Evolutionary conservation across 163 green algal species (phyloP).

Genomic region (Prototheca stagnorum): DNA sequence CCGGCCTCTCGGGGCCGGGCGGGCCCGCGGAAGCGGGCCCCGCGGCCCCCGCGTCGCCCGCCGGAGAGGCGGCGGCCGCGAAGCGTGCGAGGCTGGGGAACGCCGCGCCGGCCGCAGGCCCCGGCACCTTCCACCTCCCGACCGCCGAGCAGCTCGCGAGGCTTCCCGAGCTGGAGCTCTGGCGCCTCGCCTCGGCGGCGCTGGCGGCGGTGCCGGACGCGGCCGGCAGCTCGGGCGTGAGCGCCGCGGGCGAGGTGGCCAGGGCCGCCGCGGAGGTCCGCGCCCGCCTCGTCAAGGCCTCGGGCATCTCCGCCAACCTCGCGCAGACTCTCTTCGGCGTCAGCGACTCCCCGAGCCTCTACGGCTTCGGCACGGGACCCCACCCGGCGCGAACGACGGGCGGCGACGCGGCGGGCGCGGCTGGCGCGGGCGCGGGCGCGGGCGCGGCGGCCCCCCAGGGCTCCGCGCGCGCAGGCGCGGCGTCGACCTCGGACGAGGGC

Average conservation of each 20-base stretch:
- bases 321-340: neutral
- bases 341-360: too few relatives aligned
- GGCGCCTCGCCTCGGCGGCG: constrained; percentile 3
- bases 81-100: neutral
- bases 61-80: too few relatives aligned
- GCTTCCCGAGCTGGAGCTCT: constrained; percentile 8
- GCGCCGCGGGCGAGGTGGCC: neutral
- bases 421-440: too few relatives aligned
- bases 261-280: neutral
- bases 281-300: neutral
- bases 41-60: too few relatives aligned
- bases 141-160: constrained; percentile 1
- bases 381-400: too few relatives aligned
- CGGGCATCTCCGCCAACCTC: neutral
- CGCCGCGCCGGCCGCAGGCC: neutral
- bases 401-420: too few relatives aligned
- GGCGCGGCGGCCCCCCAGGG: too few relatives aligned
- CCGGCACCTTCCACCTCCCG: constrained; percentile 2
- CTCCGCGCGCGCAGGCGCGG: too few relatives aligned
- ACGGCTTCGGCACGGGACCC: too few relatives aligned
- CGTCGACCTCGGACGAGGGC: too few relatives aligned
- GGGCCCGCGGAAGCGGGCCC: too few relatives aligned
- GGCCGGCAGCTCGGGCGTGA: neutral
- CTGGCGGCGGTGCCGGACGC: neutral
- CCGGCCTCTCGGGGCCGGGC: too few relatives aligned